phyloP scores from a whole-genome alignment of 345 rosid species.

The Eucalyptus marginata region DNA sequence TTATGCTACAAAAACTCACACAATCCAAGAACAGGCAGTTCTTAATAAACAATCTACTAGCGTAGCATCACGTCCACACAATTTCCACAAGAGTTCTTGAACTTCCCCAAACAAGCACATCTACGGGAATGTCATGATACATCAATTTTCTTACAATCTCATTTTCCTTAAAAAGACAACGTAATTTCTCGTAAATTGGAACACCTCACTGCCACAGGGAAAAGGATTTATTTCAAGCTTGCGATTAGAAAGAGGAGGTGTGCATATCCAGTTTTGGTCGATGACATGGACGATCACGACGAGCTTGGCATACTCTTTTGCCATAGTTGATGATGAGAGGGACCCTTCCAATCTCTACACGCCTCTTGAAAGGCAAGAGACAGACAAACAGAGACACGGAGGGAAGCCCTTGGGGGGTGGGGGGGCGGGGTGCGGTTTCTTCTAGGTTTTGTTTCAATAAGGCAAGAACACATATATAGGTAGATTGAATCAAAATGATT shows the following conservation, averaged over 20 bases:
- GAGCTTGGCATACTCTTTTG: slow-evolving; percentile 59
- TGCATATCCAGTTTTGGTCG: slow-evolving; percentile 70
- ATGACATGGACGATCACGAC: slow-evolving; percentile 79
- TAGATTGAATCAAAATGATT: too few relatives aligned
- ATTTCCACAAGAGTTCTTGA: not conserved
- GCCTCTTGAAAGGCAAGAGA: slow-evolving; percentile 61
- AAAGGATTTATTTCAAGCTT: not conserved
- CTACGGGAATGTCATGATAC: too few relatives aligned
- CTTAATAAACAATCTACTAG: not conserved
- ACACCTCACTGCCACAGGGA: not conserved
- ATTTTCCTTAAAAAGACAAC: too few relatives aligned
- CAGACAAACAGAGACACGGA: too few relatives aligned
- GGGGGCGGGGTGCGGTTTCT: too few relatives aligned
- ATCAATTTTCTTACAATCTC: too few relatives aligned
- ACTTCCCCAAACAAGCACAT: not conserved
- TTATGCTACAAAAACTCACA: not conserved
- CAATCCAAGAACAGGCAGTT: not conserved
- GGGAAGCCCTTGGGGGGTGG: too few relatives aligned
- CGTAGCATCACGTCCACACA: not conserved
- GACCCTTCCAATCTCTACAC: slow-evolving; percentile 80
- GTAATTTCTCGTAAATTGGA: too few relatives aligned
- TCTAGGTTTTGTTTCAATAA: too few relatives aligned
- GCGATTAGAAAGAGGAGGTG: not conserved
- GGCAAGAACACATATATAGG: too few relatives aligned
- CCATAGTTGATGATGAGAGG: slow-evolving; percentile 86